Conservation (phyloP, 2,329 filamentous ascomycete genomes). For the Rhynchosporium graminicola region DNA sequence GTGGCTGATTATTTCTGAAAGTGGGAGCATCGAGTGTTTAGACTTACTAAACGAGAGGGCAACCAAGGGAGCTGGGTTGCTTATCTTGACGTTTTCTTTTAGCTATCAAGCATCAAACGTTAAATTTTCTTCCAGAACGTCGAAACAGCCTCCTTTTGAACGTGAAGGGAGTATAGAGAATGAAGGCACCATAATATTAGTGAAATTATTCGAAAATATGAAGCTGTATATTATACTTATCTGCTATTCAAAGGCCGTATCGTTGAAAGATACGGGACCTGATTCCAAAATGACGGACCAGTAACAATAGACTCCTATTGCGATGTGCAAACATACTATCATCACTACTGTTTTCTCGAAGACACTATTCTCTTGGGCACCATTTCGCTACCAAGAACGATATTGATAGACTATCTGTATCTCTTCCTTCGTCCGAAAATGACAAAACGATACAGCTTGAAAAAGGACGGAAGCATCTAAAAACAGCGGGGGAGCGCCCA, state of each 20-base stretch:
- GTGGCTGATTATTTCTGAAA: neutral
- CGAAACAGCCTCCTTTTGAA: no score
- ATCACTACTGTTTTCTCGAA: neutral
- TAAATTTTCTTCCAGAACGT: no score
- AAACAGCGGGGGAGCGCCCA: neutral
- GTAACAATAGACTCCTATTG: no score
- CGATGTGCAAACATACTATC: no score
- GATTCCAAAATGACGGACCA: no score
- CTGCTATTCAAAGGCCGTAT: no score
- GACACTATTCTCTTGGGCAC: neutral
- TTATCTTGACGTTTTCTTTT: neutral
- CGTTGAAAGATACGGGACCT: no score
- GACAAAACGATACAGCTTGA: slow-evolving; percentile 8
- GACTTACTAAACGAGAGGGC: neutral
- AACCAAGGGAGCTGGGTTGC: neutral
- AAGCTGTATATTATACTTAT: no score
- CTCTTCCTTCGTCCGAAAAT: neutral
- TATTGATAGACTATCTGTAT: neutral
- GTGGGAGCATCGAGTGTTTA: neutral
- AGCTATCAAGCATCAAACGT: no score
- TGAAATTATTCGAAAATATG: no score
- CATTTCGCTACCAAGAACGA: neutral
- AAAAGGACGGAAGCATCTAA: slow-evolving; percentile 4
- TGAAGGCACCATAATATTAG: no score
- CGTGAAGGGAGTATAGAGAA: no score